Evolutionary conservation across 1,139 yeast species (phyloP), one percentile per base, ranked within the genome.

Genomic region (Suhomyces bolitotheri): DNA sequence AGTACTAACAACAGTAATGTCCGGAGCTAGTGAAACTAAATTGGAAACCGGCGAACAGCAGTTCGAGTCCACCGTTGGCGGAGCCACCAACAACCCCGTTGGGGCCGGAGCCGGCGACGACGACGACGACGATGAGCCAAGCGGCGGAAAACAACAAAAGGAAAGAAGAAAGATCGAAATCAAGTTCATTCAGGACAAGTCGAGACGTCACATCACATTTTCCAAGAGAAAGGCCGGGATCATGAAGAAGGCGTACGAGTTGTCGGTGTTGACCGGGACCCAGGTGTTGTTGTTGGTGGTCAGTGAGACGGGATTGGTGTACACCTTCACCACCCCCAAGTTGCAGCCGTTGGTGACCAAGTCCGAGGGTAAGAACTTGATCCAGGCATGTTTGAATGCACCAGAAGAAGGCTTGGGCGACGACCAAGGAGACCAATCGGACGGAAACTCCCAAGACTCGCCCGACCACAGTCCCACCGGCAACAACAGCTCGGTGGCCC

Each of bases 181-280:
- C 63, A 88, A 89, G 70, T 92, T 92, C 58, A 92, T 92, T 55
- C 96, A 90, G 65, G 97, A 92, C 64, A 92, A 92, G 67, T 87
- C 96, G 21, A 82, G 97, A 62, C 88, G 98, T 57, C 98, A 92
- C 65, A 92, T 92, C 51, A 92, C 98, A 17, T 92, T 92, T 55
- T 87, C 96, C 36, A 92, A 92, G 70, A 85, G 98, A 64, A 90
- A 92, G 66, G 97, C 97, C 27, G 98, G 98, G 47, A 92, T 92
- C 54, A 92, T 92, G 98, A 92, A 92, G 68, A 92, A 84, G 70
- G 98, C 98, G 12, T 92, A 92, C 65, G 98, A 92, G 62, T 75
- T 92, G 49, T 83, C 95, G 16, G 97, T 94, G 33, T 75, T 92
- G 51, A 92, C 98, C 7, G 98, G 98, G 34, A 92, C 97, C 27